Evolutionary conservation across 2,329 filamentous ascomycete genomes (phyloP).

Genomic region (Penicillium sp.): DNA sequence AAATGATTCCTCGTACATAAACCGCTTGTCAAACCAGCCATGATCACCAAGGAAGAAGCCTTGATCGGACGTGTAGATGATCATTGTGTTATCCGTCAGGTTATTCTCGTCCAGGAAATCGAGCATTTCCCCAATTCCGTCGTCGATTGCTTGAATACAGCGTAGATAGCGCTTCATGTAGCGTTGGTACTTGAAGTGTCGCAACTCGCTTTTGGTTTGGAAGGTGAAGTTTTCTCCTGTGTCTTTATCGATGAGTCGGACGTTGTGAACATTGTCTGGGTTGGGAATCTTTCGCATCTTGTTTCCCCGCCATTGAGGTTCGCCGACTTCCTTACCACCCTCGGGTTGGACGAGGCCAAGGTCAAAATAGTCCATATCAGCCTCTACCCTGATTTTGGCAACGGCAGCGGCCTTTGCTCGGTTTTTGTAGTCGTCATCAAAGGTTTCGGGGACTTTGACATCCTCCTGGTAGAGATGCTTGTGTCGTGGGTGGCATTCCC

Average conservation of each 20-base stretch:
- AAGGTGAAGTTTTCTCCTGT: slow-evolving; percentile 48
- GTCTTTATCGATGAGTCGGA: slow-evolving; percentile 45
- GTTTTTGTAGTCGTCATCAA: slow-evolving; percentile 53
- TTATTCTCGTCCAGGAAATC: slow-evolving; percentile 44
- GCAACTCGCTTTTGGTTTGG: slow-evolving; percentile 22
- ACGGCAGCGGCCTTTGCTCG: slow-evolving; percentile 47
- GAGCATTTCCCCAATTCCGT: slow-evolving; percentile 49
- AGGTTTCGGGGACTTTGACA: slow-evolving; percentile 49
- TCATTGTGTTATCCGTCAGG: slow-evolving; percentile 45
- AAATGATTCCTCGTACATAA: slow-evolving; percentile 57
- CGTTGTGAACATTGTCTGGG: slow-evolving; percentile 28
- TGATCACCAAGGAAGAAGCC: slow-evolving; percentile 57
- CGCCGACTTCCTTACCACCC: slow-evolving; percentile 40
- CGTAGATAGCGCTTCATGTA: slow-evolving; percentile 56
- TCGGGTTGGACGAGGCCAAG: slow-evolving; percentile 52
- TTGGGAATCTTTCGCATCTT: slow-evolving; percentile 39
- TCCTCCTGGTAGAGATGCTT: slow-evolving; percentile 47
- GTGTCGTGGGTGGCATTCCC: slow-evolving; percentile 51
- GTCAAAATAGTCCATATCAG: slow-evolving; percentile 50
- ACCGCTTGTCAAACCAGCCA: slow-evolving; percentile 57
- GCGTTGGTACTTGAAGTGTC: slow-evolving; percentile 55
- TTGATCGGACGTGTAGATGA: slow-evolving; percentile 54
- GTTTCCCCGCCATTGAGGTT: slow-evolving; percentile 24
- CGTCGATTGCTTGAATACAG: slow-evolving; percentile 51
- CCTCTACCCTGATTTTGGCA: slow-evolving; percentile 51